These are phyloP conservation scores for Colletotrichum sidae DNA, from an alignment of 2,329 filamentous ascomycete genomes.

Conservation along the genomic window DNA sequence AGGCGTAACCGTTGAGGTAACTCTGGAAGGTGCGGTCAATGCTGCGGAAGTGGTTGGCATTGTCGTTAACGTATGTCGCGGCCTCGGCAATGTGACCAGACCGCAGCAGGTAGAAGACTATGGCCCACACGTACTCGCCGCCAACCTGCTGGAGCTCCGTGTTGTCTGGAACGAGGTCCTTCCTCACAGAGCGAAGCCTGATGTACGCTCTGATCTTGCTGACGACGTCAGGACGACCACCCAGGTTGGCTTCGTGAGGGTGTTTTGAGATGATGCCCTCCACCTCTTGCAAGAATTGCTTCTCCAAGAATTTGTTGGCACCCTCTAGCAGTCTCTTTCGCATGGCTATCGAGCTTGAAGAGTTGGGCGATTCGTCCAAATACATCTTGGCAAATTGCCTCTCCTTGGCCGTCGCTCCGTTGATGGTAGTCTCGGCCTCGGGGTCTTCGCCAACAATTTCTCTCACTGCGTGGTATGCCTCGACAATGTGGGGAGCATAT, in stretches of 20 bases:
- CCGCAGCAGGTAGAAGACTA: conserved; percentile 91
- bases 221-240: conserved; percentile 86
- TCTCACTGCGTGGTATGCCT: conserved; percentile 85
- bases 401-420: conserved; percentile 76
- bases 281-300: conserved; percentile 81
- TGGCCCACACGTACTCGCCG: conserved; percentile 90
- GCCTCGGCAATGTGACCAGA: conserved; percentile 88
- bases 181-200: conserved; percentile 80
- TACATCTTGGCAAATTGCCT: conserved; percentile 83
- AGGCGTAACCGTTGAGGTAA: conserved; percentile 88
- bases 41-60: conserved; percentile 84
- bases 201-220: conserved; percentile 96
- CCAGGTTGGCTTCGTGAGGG: conserved; percentile 88
- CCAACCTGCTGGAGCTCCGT: conserved; percentile 82
- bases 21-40: conserved; percentile 91
- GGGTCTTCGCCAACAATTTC: conserved; percentile 81
- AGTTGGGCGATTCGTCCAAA: conserved; percentile 78
- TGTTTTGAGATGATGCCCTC: conserved; percentile 84
- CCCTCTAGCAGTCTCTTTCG: conserved; percentile 85
- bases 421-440: conserved; percentile 67
- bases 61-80: conserved; percentile 84
- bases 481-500: conserved; percentile 79
- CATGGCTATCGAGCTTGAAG: conserved; percentile 72
- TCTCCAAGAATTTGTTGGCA: conserved; percentile 83
- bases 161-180: conserved; percentile 86